Evolutionary conservation across 345 rosid species (phyloP).

Genomic region (Gossypium raimondii): DNA sequence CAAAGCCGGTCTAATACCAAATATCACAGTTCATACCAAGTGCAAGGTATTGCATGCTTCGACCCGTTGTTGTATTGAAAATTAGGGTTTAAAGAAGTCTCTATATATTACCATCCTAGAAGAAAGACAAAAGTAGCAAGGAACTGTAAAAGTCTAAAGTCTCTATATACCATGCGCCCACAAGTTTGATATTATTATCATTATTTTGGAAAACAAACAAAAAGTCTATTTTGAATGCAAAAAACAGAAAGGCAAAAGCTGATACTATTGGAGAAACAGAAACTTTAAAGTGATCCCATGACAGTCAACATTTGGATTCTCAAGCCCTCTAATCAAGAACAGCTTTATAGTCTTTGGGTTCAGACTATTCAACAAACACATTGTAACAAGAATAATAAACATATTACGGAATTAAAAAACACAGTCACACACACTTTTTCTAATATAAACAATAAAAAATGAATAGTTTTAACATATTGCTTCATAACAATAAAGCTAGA

Average conservation of each 20-base stretch:
- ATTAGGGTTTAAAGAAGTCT: too few species aligned
- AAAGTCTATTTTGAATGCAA: neutral
- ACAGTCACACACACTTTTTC: neutral
- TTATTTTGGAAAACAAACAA: neutral
- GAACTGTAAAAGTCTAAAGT: neutral
- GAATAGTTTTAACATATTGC: neutral
- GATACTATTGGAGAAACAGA: slow-evolving; percentile 7
- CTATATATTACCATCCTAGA: neutral
- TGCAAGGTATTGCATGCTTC: neutral
- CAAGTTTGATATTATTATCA: neutral
- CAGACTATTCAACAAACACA: slow-evolving; percentile 1
- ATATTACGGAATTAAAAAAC: neutral
- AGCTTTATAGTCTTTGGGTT: neutral
- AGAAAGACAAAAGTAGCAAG: neutral
- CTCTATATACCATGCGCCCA: too few species aligned
- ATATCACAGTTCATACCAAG: too few species aligned
- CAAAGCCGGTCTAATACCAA: too few species aligned
- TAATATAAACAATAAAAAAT: neutral
- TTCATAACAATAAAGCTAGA: neutral
- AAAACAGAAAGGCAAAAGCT: neutral
- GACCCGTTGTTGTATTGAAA: too few species aligned
- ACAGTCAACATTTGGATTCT: slow-evolving; percentile 14
- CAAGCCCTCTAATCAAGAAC: slow-evolving; percentile 24
- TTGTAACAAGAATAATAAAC: neutral
- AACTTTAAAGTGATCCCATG: slow-evolving; percentile 12